Conservation (phyloP, 208 protist species). For the Naegleria lovaniensis region DNA sequence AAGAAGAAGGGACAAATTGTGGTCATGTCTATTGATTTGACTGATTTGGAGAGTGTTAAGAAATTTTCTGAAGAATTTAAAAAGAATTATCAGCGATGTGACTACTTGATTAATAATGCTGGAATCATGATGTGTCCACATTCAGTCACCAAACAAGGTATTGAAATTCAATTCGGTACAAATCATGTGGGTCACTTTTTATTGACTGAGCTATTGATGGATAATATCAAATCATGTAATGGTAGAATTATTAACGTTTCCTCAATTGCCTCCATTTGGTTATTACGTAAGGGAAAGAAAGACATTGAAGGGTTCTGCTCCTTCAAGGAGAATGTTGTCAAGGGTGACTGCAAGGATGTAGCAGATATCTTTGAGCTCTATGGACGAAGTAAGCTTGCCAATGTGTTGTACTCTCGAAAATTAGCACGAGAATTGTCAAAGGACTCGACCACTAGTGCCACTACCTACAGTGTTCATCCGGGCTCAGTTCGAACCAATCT, state of each 20-base stretch:
- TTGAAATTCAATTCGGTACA: constrained; percentile 23
- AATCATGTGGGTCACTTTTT: constrained; percentile 22
- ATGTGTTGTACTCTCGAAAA: background rate
- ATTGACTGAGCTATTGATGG: constrained; percentile 2
- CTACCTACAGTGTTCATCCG: background rate
- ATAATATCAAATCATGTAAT: background rate
- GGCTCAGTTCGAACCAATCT: background rate
- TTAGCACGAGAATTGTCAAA: background rate
- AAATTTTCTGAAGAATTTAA: background rate
- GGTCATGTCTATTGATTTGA: constrained; percentile 18
- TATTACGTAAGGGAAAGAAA: no score
- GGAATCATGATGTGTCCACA: constrained; percentile 25
- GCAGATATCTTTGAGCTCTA: no score
- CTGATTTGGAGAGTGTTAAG: constrained; percentile 21
- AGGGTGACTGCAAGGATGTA: no score
- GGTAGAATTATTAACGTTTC: background rate
- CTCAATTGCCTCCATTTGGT: background rate
- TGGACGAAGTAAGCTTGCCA: no score
- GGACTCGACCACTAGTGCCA: background rate
- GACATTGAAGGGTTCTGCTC: no score
- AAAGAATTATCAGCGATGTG: background rate
- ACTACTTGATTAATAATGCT: constrained; percentile 25
- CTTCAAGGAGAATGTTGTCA: no score
- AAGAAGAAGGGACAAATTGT: background rate
- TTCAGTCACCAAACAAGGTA: background rate